Conservation (phyloP, 768 basidiomycete genomes). For the Mycena epipterygia region DNA sequence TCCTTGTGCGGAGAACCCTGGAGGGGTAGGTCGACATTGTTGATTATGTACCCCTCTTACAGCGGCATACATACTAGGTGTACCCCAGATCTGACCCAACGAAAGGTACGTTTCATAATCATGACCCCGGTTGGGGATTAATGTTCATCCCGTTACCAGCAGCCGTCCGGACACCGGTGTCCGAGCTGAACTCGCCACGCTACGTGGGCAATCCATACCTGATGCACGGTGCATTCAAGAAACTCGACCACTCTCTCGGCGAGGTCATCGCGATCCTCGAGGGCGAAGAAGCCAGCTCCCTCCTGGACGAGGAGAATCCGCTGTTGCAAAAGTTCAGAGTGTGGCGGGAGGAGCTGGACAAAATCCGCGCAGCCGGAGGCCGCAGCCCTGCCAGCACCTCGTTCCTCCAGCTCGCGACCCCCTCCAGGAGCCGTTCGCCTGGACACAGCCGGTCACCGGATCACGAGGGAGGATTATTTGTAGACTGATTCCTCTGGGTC, state of each 20-base stretch:
- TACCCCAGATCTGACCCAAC: conserved; percentile 61
- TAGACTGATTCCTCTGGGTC: conserved; percentile 33
- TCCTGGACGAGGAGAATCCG: conserved; percentile 48
- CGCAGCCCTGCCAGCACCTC: conserved; percentile 27
- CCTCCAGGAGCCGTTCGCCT: conserved; percentile 36
- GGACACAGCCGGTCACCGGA: conserved; percentile 17
- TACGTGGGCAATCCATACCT: conserved; percentile 63
- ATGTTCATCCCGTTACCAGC: conserved; percentile 25
- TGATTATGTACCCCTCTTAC: not conserved
- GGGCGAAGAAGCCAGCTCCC: conserved; percentile 56
- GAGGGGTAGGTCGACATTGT: conserved; percentile 46
- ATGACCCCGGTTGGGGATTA: not conserved
- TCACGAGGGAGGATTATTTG: conserved; percentile 34
- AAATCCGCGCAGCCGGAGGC: conserved; percentile 43
- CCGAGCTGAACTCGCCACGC: conserved; percentile 38
- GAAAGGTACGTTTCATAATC: conserved; percentile 43
- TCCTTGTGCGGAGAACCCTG: conserved; percentile 62
- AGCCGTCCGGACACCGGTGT: conserved; percentile 40
- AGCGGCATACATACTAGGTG: conserved; percentile 48
- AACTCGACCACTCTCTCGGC: conserved; percentile 58
- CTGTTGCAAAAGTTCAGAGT: conserved; percentile 55
- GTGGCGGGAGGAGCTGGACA: conserved; percentile 58
- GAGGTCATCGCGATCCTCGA: conserved; percentile 61
- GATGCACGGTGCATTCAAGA: conserved; percentile 56
- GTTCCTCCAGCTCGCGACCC: conserved; percentile 58